These are phyloP conservation scores for Solanum chiquidenum DNA, from an alignment of 257 asterid species.

Conservation along the genomic window DNA sequence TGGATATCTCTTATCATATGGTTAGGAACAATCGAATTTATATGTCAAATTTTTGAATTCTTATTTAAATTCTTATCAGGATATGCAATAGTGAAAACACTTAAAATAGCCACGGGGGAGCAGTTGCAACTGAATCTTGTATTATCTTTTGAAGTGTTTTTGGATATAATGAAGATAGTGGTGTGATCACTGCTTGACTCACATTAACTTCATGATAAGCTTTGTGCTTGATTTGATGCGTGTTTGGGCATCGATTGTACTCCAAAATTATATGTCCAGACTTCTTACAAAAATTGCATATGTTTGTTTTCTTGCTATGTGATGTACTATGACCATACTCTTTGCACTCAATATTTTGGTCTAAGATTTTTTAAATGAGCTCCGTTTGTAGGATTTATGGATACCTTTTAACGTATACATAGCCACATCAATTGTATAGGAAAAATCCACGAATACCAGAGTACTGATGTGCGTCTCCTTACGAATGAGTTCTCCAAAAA, in stretches of 20 bases:
- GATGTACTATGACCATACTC: background rate
- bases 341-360: background rate
- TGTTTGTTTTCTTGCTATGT: background rate
- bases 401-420: background rate
- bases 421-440: too few relatives aligned
- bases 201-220: background rate
- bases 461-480: background rate
- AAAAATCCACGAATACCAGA: background rate
- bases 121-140: background rate
- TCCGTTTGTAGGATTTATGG: background rate
- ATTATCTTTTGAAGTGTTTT: background rate
- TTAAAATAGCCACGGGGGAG: background rate
- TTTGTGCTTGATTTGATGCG: background rate
- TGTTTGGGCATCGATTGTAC: background rate
- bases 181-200: background rate
- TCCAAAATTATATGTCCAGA: background rate
- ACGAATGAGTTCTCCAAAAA: background rate
- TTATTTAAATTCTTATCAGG: too few relatives aligned
- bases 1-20: background rate
- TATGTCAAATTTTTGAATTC: background rate
- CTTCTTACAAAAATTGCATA: background rate
- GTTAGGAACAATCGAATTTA: background rate
- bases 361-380: background rate
- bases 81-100: too few relatives aligned
- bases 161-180: background rate